A percentile compares a stretch with the other conserved stretches of the same genome.
Evolutionary conservation across 441 rosid genomes (phyloP).

Genomic region (Gossypium trilobum): DNA sequence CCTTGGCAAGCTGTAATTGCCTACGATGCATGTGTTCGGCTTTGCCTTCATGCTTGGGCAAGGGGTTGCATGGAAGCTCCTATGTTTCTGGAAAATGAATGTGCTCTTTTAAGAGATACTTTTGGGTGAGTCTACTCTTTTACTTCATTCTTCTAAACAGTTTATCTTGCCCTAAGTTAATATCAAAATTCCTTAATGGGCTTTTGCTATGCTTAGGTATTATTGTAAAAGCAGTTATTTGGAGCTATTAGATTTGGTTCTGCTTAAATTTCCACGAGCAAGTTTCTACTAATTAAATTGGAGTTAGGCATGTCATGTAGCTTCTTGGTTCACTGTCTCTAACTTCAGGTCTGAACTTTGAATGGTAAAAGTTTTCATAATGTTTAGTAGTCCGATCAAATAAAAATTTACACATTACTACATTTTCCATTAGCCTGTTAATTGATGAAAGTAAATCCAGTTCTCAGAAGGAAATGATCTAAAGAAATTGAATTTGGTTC

Average conservation of each 20-base stretch:
- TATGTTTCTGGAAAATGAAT: conserved; percentile 85
- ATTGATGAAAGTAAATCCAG: neutral
- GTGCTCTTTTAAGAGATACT: conserved; percentile 72
- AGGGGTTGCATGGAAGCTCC: conserved; percentile 98
- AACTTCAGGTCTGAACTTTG: no score
- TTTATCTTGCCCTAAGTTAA: no score
- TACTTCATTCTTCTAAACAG: neutral
- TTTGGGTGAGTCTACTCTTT: conserved; percentile 55
- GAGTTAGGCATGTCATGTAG: no score
- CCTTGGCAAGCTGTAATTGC: conserved; percentile 97
- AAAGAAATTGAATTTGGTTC: neutral
- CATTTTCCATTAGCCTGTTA: neutral
- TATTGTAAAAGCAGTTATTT: no score
- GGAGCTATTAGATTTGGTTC: no score
- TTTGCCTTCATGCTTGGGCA: conserved; percentile 99
- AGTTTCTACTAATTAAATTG: no score
- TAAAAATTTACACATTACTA: neutral
- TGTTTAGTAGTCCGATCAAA: neutral
- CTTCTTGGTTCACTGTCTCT: no score
- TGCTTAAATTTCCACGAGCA: no score
- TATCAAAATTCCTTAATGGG: no score
- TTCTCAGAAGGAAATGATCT: conserved; percentile 1
- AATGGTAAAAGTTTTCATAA: neutral
- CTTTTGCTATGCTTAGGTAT: no score
- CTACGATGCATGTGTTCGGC: conserved; percentile 90